These are phyloP conservation scores for Rhexocercosporidium sp. DNA, from an alignment of 2,329 filamentous ascomycete genomes.

Conservation along the genomic window DNA sequence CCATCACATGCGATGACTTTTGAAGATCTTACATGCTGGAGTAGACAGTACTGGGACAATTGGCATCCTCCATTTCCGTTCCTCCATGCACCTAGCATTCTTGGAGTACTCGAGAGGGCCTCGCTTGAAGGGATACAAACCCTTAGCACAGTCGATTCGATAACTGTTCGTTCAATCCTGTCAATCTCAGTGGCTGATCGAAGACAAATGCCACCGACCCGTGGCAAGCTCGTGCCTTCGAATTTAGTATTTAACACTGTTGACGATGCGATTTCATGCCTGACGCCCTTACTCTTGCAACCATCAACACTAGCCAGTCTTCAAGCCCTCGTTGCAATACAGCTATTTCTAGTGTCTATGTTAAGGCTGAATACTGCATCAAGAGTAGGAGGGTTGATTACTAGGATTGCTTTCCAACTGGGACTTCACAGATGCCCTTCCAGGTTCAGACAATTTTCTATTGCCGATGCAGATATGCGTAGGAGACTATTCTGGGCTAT, in stretches of 20 bases:
- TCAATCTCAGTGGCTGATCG: conserved; percentile 60
- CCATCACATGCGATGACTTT: conserved; percentile 44
- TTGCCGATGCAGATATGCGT: conserved; percentile 52
- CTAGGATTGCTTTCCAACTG: conserved; percentile 60
- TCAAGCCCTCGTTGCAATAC: conserved; percentile 58
- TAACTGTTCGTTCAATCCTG: conserved; percentile 54
- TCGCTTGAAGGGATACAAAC: conserved; percentile 42
- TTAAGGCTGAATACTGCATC: conserved; percentile 62
- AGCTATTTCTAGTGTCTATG: conserved; percentile 61
- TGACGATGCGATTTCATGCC: conserved; percentile 55
- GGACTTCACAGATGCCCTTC: conserved; percentile 63
- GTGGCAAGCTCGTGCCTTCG: conserved; percentile 45
- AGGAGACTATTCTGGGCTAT: conserved; percentile 62
- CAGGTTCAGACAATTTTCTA: conserved; percentile 55
- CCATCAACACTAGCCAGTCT: conserved; percentile 53
- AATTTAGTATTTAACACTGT: conserved; percentile 53
- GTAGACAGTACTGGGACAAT: conserved; percentile 58
- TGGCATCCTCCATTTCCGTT: conserved; percentile 65
- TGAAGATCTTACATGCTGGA: conserved; percentile 55
- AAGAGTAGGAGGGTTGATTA: conserved; percentile 58
- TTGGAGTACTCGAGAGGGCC: conserved; percentile 52
- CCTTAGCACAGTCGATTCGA: conserved; percentile 45
- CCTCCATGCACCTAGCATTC: conserved; percentile 57
- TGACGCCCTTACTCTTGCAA: conserved; percentile 52
- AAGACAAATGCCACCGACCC: conserved; percentile 46